phyloP scores from a whole-genome alignment of 805 yeast genomes.

The Kazachstania africana region DNA sequence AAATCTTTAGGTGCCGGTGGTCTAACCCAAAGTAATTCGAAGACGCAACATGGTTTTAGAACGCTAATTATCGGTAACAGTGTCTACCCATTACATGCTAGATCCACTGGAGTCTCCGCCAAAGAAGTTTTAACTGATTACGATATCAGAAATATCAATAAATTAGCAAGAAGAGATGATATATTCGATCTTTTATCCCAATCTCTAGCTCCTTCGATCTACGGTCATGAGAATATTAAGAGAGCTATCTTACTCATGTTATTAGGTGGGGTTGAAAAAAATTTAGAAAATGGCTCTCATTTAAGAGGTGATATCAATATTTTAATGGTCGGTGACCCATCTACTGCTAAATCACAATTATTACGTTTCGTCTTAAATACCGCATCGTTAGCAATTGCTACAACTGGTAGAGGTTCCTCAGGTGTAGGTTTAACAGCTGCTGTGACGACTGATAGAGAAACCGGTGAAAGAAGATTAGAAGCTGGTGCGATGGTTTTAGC shows the following conservation, averaged over 20 bases:
- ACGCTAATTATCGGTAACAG: constrained; percentile 85
- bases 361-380: constrained; percentile 89
- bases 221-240: constrained; percentile 84
- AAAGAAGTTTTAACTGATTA: constrained; percentile 57
- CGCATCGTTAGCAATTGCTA: constrained; percentile 90
- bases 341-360: constrained; percentile 95
- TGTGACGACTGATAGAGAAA: constrained; percentile 89
- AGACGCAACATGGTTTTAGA: constrained; percentile 49
- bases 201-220: constrained; percentile 91
- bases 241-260: constrained; percentile 84
- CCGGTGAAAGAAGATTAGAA: constrained; percentile 91
- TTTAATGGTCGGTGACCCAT: constrained; percentile 96
- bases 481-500: constrained; percentile 99
- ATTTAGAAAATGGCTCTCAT: constrained; percentile 89
- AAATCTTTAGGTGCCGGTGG: constrained; percentile 74
- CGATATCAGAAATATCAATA: constrained; percentile 80
- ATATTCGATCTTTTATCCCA: constrained; percentile 71
- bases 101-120: constrained; percentile 75
- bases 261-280: constrained; percentile 89
- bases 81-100: constrained; percentile 75
- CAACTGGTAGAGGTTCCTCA: constrained; percentile 98
- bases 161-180: constrained; percentile 54
- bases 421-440: constrained; percentile 99
- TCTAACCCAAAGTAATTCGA: constrained; percentile 17
- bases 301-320: constrained; percentile 95